Base-by-base conservation (phyloP, 495 filamentous ascomycete species). In the Cercophora sp. region DNA sequence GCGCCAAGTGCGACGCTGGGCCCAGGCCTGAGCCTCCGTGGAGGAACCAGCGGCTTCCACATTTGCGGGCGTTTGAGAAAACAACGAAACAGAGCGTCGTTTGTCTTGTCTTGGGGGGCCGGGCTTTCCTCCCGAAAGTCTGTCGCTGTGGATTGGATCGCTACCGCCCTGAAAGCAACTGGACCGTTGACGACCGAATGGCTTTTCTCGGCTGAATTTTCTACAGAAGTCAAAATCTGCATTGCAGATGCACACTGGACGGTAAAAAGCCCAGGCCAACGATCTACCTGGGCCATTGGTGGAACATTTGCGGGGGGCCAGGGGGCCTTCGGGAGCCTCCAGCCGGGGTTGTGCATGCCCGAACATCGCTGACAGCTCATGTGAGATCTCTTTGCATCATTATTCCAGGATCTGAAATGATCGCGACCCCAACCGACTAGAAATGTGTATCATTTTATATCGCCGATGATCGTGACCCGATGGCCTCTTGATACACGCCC, bases 21-120 rank as follows among this genome's bases (percentile, higher is more conserved):
- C 24, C 11, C 8, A 32, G 29, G 29, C 29, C 13, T 22, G 16
- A 52, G 32, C 35, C 26, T 26, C 49, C 37, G 16, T 20, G 39
- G n/a, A n/a, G n/a, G 15, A n/a, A 52, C 37, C 27, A 32, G 49
- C 27, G 36, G 26, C 32, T 9, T 46, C 40, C 50, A 39, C 50
- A 53, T 53, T 15, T 27, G 11, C 5, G 3, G 18, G 15, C 4
- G 22, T 2, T 4, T 25, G 20, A n/a, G n/a, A n/a, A n/a, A n/a
- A n/a, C n/a, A n/a, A n/a, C n/a, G n/a, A n/a, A 22, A 16, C 11
- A 11, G 9, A 16, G 39, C 16, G 49, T 13, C 37, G n/a, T 31
- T 32, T 22, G 13, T 15, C 19, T 24, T 13, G n/a, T n/a, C n/a
- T n/a, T n/a, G n/a, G n/a, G 3, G 24, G 18, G 41, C 41, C 19